Evolutionary conservation across 1,284 basidiomycete genomes (phyloP).

Genomic region (Tilletia caries): DNA sequence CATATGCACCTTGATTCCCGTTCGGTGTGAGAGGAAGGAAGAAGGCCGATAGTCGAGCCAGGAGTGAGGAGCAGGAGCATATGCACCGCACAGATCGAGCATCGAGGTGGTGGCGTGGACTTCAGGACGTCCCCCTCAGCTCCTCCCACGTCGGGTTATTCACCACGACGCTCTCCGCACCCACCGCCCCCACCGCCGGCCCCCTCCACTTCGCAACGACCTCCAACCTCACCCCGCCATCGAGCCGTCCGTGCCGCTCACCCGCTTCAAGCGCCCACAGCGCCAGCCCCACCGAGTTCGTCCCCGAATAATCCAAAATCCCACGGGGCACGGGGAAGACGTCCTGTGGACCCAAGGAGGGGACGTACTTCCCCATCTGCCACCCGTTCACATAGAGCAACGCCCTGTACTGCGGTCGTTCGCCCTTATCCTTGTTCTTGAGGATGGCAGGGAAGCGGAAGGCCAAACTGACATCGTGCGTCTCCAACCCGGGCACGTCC

Average conservation of each 20-base stretch:
- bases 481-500: conserved; percentile 38
- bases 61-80: no score
- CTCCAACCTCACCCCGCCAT: conserved; percentile 17
- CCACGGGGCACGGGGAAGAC: conserved; percentile 31
- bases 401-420: conserved; percentile 13
- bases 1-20: background rate
- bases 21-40: background rate
- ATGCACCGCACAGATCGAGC: no score
- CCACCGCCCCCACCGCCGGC: conserved; percentile 17
- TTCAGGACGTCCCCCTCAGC: conserved; percentile 19
- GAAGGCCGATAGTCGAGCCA: no score
- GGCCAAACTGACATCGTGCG: conserved; percentile 24
- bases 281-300: conserved; percentile 27
- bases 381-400: conserved; percentile 46
- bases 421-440: conserved; percentile 21
- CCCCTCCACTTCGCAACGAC: conserved; percentile 25
- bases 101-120: no score
- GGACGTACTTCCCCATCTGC: conserved; percentile 39
- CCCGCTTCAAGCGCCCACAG: conserved; percentile 26
- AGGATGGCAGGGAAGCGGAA: conserved; percentile 20
- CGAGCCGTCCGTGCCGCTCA: conserved; percentile 9
- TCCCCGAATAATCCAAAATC: conserved; percentile 23
- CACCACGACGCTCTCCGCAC: conserved; percentile 23
- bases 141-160: conserved; percentile 23
- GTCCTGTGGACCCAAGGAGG: conserved; percentile 29